Evolutionary conservation across 768 basidiomycete species (phyloP), one percentile per base, ranked within the genome.

Genomic region (Boletellus ananas): DNA sequence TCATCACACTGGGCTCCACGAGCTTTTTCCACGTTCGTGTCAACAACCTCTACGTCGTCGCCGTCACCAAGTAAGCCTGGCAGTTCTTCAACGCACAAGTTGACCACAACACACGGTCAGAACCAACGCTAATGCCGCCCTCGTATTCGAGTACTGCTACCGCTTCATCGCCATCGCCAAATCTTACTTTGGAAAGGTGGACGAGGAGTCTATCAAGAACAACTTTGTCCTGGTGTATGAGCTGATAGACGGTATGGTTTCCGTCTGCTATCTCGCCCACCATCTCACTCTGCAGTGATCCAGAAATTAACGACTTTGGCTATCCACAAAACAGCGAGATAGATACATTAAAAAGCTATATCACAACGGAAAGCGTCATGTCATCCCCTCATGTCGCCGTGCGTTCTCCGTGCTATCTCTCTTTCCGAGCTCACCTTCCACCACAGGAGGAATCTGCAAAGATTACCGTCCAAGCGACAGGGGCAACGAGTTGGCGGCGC

Each of bases 251-350:
- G 95, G 95, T 94, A 55, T 48, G 57, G 17, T 51, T 40, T 21
- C 14, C 34, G 10, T 50, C 74, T 16, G n/a, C 45, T 21, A 14
- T 41, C n/a, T 11, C 16, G 18, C 43, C n/a, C n/a, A 1, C n/a
- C 34, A 21, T 18, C 51, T 66, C 39, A 57, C 48, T 12, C 41
- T 8, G 11, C 27, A 6, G 7, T 2, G n/a, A 14, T 65, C 17
- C 51, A 87, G 96, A 99, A 70, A 98, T 98, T 71, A 88, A 89
- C 66, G 96, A 99, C 72, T 98, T 97, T 70, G 96, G 96, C 45
- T 99, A 94, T 71, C 96, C 96, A 16, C 96, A 99, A 70, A 99
- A 97, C 66, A 96, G 95, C 55, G 96, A 99, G 69, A 92, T 90
- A 41, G 96, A 99, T 66, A 95, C 96, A 1, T 75, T 99, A 42